These are phyloP conservation scores for Neostapfia colusana DNA, from an alignment of 176 grass and related monocot species.

Conservation along the genomic window DNA sequence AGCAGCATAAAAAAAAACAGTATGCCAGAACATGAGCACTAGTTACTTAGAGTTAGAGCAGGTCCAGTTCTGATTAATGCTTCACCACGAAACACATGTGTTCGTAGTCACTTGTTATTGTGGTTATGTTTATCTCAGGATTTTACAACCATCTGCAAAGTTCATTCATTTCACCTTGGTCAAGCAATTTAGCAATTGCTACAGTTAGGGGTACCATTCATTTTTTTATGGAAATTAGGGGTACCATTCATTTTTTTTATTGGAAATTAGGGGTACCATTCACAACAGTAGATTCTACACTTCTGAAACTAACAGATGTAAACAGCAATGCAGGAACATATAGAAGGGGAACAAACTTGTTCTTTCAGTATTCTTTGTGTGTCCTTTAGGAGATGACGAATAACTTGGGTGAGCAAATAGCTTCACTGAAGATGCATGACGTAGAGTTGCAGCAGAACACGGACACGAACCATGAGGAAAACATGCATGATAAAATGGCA, in stretches of 20 bases:
- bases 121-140: no score
- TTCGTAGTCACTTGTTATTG: no score
- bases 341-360: conserved; percentile 23
- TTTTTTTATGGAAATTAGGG: no score
- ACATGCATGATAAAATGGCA: conserved; percentile 56
- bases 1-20: conserved; percentile 2
- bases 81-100: no score
- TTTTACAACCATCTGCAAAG: no score
- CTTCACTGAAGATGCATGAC: conserved; percentile 43
- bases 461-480: conserved; percentile 28
- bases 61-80: no score
- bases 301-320: conserved; percentile 5
- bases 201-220: background rate
- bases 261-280: conserved; percentile 6
- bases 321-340: conserved; percentile 2
- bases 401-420: conserved; percentile 52
- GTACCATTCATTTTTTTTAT: background rate
- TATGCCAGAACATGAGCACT: background rate
- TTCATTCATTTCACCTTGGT: no score
- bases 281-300: background rate
- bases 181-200: conserved; percentile 3
- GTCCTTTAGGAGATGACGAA: conserved; percentile 35
- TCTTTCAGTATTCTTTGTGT: conserved; percentile 24
- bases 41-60: no score
- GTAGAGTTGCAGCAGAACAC: conserved; percentile 20